phyloP scores from a whole-genome alignment of 176 grass and related monocot genomes.

The Oryza meyeriana region DNA sequence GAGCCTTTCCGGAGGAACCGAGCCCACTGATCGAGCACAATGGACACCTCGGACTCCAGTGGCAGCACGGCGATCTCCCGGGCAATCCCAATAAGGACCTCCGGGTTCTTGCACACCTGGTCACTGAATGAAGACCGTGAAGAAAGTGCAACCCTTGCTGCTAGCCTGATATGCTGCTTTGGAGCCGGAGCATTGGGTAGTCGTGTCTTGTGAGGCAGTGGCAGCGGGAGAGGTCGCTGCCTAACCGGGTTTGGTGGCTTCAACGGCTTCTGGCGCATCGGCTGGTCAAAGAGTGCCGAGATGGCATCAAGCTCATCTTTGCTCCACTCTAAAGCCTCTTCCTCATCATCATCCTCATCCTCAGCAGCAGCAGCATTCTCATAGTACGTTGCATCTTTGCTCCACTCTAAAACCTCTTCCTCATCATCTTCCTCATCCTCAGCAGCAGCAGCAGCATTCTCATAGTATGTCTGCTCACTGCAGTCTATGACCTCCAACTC shows the following conservation, averaged over 20 bases:
- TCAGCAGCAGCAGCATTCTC: too few species aligned
- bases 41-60: constrained; percentile 33
- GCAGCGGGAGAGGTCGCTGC: constrained; percentile 45
- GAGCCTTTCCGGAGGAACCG: constrained; percentile 80
- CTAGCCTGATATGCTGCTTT: constrained; percentile 53
- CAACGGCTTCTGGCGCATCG: constrained; percentile 38
- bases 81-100: constrained; percentile 59
- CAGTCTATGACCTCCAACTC: not conserved
- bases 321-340: constrained; percentile 44
- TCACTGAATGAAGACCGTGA: constrained; percentile 49
- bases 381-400: too few species aligned
- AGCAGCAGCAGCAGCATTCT: not conserved
- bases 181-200: constrained; percentile 33
- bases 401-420: too few species aligned
- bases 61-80: constrained; percentile 55
- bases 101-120: constrained; percentile 62
- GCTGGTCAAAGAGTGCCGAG: constrained; percentile 69
- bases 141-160: constrained; percentile 25
- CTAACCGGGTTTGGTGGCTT: constrained; percentile 36
- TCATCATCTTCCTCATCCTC: not conserved
- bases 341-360: not conserved
- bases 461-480: not conserved
- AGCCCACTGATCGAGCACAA: constrained; percentile 58
- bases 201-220: constrained; percentile 49
- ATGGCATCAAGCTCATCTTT: constrained; percentile 72